phyloP scores from a whole-genome alignment of 441 rosid species.

The Pelargonium cotyledonis region DNA sequence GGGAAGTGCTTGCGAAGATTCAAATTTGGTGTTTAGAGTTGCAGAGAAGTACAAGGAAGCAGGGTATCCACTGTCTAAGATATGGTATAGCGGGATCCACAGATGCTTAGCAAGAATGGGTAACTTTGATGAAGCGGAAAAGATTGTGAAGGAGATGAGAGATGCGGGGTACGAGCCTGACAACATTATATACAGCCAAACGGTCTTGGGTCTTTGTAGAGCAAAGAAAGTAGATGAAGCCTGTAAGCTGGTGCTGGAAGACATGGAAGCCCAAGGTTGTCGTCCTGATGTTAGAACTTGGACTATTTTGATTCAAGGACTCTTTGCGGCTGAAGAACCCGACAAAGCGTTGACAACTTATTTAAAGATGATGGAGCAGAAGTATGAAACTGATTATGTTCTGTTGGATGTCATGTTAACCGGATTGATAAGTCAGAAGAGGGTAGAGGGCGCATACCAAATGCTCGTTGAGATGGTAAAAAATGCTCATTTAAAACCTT shows the following conservation, averaged over 20 bases:
- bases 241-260: conserved; percentile 38
- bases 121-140: conserved; percentile 61
- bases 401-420: conserved; percentile 50
- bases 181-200: conserved; percentile 78
- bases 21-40: conserved; percentile 63
- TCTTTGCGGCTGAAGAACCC: conserved; percentile 51
- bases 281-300: conserved; percentile 71
- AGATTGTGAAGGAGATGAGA: conserved; percentile 51
- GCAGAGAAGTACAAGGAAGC: conserved; percentile 49
- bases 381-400: conserved; percentile 51
- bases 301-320: conserved; percentile 89
- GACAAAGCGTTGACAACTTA: conserved; percentile 55
- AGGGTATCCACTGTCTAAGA: conserved; percentile 53
- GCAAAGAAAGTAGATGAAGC: conserved; percentile 73
- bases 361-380: conserved; percentile 56
- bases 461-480: conserved; percentile 55
- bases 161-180: conserved; percentile 69
- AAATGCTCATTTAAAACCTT: conserved; percentile 48
- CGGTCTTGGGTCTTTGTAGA: conserved; percentile 81
- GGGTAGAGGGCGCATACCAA: conserved; percentile 54
- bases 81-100: conserved; percentile 72
- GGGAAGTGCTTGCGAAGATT: conserved; percentile 37
- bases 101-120: conserved; percentile 59
- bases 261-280: conserved; percentile 64
- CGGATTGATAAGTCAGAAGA: conserved; percentile 56